A percentile compares a stretch with the other conserved stretches of the same genome.
Conservation (phyloP, 805 yeast species). For the Isabelozyma gotoi region DNA sequence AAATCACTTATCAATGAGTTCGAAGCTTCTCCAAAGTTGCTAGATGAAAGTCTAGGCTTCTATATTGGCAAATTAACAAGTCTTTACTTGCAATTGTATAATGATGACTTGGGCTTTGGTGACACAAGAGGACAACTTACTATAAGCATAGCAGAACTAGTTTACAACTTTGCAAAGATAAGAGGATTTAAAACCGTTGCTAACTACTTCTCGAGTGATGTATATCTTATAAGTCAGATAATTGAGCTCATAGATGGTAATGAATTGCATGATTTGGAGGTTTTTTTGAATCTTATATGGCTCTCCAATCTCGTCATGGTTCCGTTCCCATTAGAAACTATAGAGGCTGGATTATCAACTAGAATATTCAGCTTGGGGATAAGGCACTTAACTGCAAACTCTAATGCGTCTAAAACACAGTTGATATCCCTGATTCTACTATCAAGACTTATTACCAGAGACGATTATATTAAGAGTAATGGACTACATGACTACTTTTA, state of each 20-base stretch:
- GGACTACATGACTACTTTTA: conserved; percentile 18
- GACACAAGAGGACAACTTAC: conserved; percentile 19
- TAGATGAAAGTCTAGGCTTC: conserved; percentile 40
- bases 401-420: conserved; percentile 56
- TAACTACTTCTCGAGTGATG: conserved; percentile 61
- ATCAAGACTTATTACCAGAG: conserved; percentile 53
- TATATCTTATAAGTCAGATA: conserved; percentile 45
- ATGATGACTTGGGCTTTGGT: not conserved
- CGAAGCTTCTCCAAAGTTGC: conserved; percentile 52
- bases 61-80: conserved; percentile 31
- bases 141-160: conserved; percentile 28
- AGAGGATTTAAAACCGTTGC: conserved; percentile 62
- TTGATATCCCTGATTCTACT: conserved; percentile 52
- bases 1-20: conserved; percentile 43
- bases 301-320: conserved; percentile 64
- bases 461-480: conserved; percentile 33
- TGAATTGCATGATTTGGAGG: conserved; percentile 18
- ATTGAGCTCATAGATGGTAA: conserved; percentile 9
- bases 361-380: conserved; percentile 35
- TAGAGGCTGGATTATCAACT: conserved; percentile 31
- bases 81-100: conserved; percentile 18
- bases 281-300: conserved; percentile 61
- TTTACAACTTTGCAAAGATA: conserved; percentile 64
- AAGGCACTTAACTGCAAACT: conserved; percentile 24
- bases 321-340: conserved; percentile 62